phyloP scores from a whole-genome alignment of 441 rosid genomes.

The Syzygium malaccense region DNA sequence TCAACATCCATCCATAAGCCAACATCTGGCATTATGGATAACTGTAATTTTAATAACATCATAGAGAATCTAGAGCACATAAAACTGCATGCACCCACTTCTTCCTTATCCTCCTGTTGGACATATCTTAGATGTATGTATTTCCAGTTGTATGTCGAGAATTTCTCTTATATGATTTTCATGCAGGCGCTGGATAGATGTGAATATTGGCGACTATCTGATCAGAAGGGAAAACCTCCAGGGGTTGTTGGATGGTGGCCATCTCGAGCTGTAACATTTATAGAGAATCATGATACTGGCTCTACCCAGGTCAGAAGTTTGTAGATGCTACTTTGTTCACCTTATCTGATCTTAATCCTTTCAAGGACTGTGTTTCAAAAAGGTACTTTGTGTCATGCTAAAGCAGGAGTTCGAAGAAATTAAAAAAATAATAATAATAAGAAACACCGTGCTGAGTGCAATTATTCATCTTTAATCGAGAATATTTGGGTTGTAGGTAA shows the following conservation, averaged over 20 bases:
- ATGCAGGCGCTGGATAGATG: conserved; percentile 68
- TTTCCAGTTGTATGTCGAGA: not conserved
- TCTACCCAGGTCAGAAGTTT: conserved; percentile 77
- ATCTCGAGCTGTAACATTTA: conserved; percentile 95
- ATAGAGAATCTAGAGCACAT: not conserved
- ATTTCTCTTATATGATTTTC: not conserved
- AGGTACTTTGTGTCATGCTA: not conserved
- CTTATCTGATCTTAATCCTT: not conserved
- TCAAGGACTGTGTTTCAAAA: not conserved
- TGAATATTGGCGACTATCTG: conserved; percentile 94
- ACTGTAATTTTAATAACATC: not conserved
- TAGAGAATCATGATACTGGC: conserved; percentile 98
- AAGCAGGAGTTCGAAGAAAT: not conserved
- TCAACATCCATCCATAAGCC: not conserved
- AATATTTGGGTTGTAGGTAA: not conserved
- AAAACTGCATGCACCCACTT: not conserved
- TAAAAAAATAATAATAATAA: not conserved
- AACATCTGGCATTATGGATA: not conserved
- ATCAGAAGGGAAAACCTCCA: conserved; percentile 84
- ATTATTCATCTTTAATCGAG: not conserved
- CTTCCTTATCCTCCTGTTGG: not conserved
- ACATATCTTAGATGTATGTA: not conserved
- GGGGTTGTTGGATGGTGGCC: conserved; percentile 99
- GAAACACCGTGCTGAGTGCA: not conserved
- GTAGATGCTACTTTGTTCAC: not conserved